phyloP scores from a whole-genome alignment of 176 grass and related monocot genomes.

The Thalia dealbata region DNA sequence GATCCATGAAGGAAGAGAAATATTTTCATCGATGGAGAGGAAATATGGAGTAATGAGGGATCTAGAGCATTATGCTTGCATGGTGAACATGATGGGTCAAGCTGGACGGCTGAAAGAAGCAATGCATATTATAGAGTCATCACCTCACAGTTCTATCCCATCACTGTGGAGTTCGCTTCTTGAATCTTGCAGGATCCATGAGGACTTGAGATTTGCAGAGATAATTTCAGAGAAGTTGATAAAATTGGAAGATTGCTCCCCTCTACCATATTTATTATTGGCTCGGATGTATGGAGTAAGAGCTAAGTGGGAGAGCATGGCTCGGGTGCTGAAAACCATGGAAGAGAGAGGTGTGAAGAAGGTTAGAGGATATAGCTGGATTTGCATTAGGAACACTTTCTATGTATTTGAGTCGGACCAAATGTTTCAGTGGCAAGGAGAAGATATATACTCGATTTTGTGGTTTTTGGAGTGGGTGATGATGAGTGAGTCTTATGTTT shows the following conservation, averaged over 20 bases:
- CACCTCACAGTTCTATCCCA: slow-evolving; percentile 22
- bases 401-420: slow-evolving; percentile 46
- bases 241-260: slow-evolving; percentile 26
- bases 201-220: slow-evolving; percentile 38
- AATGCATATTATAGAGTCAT: slow-evolving; percentile 40
- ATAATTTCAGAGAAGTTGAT: slow-evolving; percentile 57
- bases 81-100: slow-evolving; percentile 53
- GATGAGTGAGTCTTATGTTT: slow-evolving; percentile 21
- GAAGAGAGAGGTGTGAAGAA: slow-evolving; percentile 46
- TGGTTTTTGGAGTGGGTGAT: slow-evolving; percentile 52
- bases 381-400: slow-evolving; percentile 57
- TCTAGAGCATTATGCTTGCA: slow-evolving; percentile 45
- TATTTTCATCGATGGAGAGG: slow-evolving; percentile 49
- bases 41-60: slow-evolving; percentile 40
- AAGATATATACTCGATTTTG: slow-evolving; percentile 41
- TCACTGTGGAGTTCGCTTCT: slow-evolving; percentile 52
- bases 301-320: slow-evolving; percentile 82
- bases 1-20: slow-evolving; percentile 36
- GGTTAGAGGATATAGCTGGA: slow-evolving; percentile 50
- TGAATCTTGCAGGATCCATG: slow-evolving; percentile 50
- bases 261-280: slow-evolving; percentile 62
- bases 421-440: slow-evolving; percentile 52
- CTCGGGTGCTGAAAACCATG: slow-evolving; percentile 59
- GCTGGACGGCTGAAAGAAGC: slow-evolving; percentile 65
- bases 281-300: slow-evolving; percentile 45